Evolutionary conservation across 1,284 basidiomycete species (phyloP), one percentile per base, ranked within the genome.

Genomic region (Heliocybe sulcata): DNA sequence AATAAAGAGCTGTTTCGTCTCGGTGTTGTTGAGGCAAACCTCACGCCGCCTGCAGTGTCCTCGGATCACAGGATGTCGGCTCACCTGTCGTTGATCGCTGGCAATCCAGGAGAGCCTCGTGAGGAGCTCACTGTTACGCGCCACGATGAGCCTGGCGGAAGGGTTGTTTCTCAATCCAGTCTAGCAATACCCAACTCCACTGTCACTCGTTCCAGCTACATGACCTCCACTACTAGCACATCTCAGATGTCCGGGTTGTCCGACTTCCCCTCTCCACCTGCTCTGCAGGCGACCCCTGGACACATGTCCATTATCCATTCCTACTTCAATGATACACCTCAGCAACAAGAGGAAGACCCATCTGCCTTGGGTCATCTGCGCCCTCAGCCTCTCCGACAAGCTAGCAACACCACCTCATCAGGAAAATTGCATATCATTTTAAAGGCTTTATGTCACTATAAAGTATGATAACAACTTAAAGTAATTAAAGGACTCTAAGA

Each of bases 191-290:
- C 72, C 11, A 26, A 61, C n/a, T 69, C 76, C 11, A 65, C 73
- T 48, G 68, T 64, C 12, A 70, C 73, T 9, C 80, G 87, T 25
- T 80, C 81, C 60, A 90, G 87, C 64, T 83, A 78, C 65, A 72
- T 83, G 74, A 89, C 87, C 1, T 76, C 72, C 29, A 82, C 80
- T 1, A 81, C 80, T 0, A 72, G 72, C 31, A 60, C 68, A 25
- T 88, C 86, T 1, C 76, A 76, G 38, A 87, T 88, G 70, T 87
- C 85, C 2, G 76, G 76, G 10, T 75, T 90, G n/a, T 87, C 85
- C 3, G 87, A 88, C 62, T 90, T 90, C 65, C 87, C 87, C 1
- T 70, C 69, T 10, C 87, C 80, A 1, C 85, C 87, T 0, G 67
- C 64, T 22, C 66, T 69, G n/a, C 62, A 64, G 14, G 58, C 64